Evolutionary conservation across 2,329 filamentous ascomycete species (phyloP), one percentile per base, ranked within the genome.

Genomic region (Hymenoscyphus repandus): DNA sequence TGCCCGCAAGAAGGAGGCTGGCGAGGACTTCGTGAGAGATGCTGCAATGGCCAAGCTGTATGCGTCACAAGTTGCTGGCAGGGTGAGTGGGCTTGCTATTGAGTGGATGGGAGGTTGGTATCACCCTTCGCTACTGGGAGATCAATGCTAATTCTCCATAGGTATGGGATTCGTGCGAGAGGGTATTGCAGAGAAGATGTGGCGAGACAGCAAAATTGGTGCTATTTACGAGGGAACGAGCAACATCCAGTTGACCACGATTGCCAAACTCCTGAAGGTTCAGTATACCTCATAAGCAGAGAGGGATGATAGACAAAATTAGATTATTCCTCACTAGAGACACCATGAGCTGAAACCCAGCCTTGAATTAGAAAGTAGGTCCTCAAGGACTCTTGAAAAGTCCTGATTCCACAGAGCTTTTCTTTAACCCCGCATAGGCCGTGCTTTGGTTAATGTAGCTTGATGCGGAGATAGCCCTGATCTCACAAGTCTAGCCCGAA

Each of bases 21-120:
- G 93, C 42, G 84, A 96, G 72, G 85, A 96, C 68, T 99, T 99
- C 66, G 91, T 97, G 63, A 82, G 80, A 68, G 93, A 99, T 65
- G 93, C 93, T 9, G 93, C 93, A 62, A 99, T 99, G 93, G 93
- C 93, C 48, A 99, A 99, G 77, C 78, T 99, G 49, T 96, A 88
- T 68, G 83, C 93, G 2, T 93, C 88, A 4, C 93, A 99, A 72
- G 90, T 99, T 31, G 93, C 93, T 0, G 88, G 88, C 17, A 83
- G 82, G 49, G 92, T 99, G 17, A 87, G 86, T 49, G 84, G 91
- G 6, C 79, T 87, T 44, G 93, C 92, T 0, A 83, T 99, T 27
- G 93, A 99, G 74, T 99, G 93, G 93, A 97, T 97, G 92, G 93
- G 93, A 43, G 93, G 93, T 39, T 41, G 36, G 45, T 41, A 15